Conservation (phyloP, 768 basidiomycete species). For the Podaxis rugospora region DNA sequence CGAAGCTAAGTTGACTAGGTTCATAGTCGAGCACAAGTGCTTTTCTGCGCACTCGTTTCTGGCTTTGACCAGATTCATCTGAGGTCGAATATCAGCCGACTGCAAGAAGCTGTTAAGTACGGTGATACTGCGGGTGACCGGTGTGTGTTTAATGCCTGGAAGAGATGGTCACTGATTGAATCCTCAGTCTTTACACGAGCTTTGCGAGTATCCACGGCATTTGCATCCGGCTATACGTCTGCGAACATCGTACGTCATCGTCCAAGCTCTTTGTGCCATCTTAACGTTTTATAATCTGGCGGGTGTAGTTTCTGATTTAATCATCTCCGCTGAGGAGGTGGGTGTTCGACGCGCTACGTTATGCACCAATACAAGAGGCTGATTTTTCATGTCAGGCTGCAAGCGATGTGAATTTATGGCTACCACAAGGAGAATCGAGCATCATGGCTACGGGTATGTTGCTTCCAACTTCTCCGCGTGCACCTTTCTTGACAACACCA, state of each 20-base stretch:
- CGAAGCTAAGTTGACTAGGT: constrained; percentile 7
- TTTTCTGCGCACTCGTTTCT: constrained; percentile 60
- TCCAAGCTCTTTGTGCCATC: not conserved
- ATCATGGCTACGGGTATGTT: constrained; percentile 50
- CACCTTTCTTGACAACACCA: constrained; percentile 15
- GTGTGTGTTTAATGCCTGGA: constrained; percentile 26
- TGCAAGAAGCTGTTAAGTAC: constrained; percentile 61
- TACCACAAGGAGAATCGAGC: constrained; percentile 47
- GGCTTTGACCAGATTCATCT: constrained; percentile 66
- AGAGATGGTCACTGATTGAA: not conserved
- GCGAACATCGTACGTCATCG: constrained; percentile 51
- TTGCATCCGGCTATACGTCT: constrained; percentile 50
- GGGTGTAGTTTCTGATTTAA: constrained; percentile 50
- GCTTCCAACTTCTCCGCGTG: not conserved
- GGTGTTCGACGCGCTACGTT: constrained; percentile 1
- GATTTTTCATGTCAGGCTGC: constrained; percentile 34
- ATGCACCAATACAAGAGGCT: not conserved
- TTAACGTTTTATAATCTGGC: constrained; percentile 4
- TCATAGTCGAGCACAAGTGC: constrained; percentile 52
- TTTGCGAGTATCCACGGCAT: constrained; percentile 55
- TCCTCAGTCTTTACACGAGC: constrained; percentile 54
- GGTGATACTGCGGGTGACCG: constrained; percentile 66
- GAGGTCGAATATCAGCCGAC: constrained; percentile 52
- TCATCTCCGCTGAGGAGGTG: constrained; percentile 60
- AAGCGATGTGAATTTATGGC: constrained; percentile 52